A percentile compares a stretch with the other conserved stretches of the same genome.
These are phyloP conservation scores for Rhypophila decipiens DNA, from an alignment of 495 filamentous ascomycete genomes.

Conservation along the genomic window DNA sequence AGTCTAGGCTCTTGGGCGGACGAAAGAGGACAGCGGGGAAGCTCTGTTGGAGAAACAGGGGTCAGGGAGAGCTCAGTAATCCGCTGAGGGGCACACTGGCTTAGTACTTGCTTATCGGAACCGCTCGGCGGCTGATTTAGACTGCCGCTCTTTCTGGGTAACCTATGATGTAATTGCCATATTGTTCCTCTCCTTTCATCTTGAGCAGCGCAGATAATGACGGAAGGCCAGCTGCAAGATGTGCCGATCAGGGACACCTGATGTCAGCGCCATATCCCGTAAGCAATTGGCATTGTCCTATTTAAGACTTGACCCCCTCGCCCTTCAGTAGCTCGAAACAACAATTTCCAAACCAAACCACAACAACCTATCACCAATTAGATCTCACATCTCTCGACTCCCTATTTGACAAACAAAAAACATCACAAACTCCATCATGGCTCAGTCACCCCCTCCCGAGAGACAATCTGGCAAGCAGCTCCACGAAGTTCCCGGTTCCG, in stretches of 20 bases:
- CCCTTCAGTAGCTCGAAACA: neutral
- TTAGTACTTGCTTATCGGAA: neutral
- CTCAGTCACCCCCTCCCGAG: conserved; percentile 75
- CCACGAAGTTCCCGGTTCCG: conserved; percentile 45
- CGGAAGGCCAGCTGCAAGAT: neutral
- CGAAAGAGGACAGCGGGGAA: neutral
- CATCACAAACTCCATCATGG: conserved; percentile 9
- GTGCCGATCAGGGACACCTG: neutral
- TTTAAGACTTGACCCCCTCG: neutral
- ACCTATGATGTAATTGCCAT: neutral
- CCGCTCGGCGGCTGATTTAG: neutral
- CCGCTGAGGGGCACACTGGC: neutral
- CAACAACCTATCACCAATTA: neutral
- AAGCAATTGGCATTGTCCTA: neutral
- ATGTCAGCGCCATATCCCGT: neutral
- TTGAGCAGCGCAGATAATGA: neutral
- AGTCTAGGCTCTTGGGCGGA: neutral
- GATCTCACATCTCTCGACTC: neutral
- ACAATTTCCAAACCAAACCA: neutral
- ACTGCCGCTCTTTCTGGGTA: neutral
- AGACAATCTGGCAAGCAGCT: conserved; percentile 59
- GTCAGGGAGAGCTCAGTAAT: neutral
- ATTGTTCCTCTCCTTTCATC: neutral
- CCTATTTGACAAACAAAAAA: neutral
- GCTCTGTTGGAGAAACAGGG: too few relatives aligned